Percentiles rank a stretch among this genome's conserved stretches.
Conservation (phyloP, 140 eudicot genomes). For the Senecio squalidus region DNA sequence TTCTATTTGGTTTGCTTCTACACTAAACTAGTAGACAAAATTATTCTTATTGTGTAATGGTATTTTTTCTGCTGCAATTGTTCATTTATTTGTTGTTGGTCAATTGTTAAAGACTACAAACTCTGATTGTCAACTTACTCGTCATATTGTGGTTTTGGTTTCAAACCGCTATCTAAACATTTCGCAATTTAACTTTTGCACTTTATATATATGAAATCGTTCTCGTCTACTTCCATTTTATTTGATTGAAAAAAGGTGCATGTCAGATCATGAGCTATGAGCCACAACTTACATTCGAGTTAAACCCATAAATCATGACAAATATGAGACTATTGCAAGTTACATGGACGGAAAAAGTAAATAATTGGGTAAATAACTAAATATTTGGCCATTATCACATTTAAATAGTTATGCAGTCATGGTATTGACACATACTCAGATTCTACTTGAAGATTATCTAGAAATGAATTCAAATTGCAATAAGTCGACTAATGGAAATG, state of each 20-base stretch:
- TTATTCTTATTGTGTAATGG: background rate
- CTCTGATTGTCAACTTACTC: background rate
- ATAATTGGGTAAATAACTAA: background rate
- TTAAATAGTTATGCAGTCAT: background rate
- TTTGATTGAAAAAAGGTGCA: background rate
- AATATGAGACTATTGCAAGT: too few species aligned
- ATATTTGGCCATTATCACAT: background rate
- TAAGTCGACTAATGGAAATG: background rate
- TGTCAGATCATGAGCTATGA: background rate
- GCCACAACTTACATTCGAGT: background rate
- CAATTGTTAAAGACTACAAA: background rate
- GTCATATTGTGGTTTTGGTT: background rate
- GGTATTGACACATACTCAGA: background rate
- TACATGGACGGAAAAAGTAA: too few species aligned
- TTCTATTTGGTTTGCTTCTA: background rate
- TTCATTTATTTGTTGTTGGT: background rate
- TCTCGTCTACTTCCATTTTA: background rate
- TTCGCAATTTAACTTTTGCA: background rate
- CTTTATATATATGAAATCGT: background rate
- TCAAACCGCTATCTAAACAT: background rate
- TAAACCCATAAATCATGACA: background rate
- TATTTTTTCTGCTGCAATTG: background rate
- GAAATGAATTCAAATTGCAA: conserved; percentile 3
- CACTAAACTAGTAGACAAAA: background rate
- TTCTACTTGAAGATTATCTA: background rate